Percentiles rank a stretch among this genome's conserved stretches.
Evolutionary conservation across 768 basidiomycete genomes (phyloP).

Genomic region (Lactarius trivialis): DNA sequence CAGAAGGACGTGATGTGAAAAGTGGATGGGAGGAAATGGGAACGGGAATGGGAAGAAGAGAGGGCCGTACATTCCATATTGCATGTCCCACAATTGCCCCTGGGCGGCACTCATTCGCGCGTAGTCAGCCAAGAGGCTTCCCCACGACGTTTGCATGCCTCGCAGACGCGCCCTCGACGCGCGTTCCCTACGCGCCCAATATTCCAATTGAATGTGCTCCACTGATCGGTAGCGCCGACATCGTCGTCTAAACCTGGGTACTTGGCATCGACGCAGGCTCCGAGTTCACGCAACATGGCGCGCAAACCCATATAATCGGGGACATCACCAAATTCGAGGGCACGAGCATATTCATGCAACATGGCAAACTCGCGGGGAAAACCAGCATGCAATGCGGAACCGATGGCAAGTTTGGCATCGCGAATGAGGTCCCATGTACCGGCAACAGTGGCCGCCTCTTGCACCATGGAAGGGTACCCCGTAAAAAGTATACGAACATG

Average conservation of each 20-base stretch:
- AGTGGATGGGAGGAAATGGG: neutral
- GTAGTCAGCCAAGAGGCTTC: slow-evolving; percentile 21
- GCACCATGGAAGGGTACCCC: slow-evolving; percentile 73
- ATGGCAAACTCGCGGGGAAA: slow-evolving; percentile 79
- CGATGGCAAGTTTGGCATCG: slow-evolving; percentile 63
- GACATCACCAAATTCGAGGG: slow-evolving; percentile 80
- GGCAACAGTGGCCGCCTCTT: slow-evolving; percentile 57
- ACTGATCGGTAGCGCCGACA: slow-evolving; percentile 10
- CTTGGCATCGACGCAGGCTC: slow-evolving; percentile 23
- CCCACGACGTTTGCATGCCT: slow-evolving; percentile 21
- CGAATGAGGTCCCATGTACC: slow-evolving; percentile 75
- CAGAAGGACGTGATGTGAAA: slow-evolving; percentile 18
- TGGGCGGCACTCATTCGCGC: slow-evolving; percentile 9
- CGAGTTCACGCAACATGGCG: slow-evolving; percentile 54
- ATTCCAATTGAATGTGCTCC: slow-evolving; percentile 23
- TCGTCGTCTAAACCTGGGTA: slow-evolving; percentile 17
- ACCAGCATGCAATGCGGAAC: slow-evolving; percentile 56
- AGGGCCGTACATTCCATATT: slow-evolving; percentile 17
- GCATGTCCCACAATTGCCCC: slow-evolving; percentile 3
- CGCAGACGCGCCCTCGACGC: slow-evolving; percentile 20
- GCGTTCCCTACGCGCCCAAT: slow-evolving; percentile 13
- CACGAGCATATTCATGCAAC: slow-evolving; percentile 70
- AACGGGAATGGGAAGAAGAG: neutral
- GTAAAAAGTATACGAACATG: slow-evolving; percentile 77
- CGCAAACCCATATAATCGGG: slow-evolving; percentile 85